These are phyloP conservation scores for Candida montana DNA, from an alignment of 805 yeast species.

Conservation along the genomic window DNA sequence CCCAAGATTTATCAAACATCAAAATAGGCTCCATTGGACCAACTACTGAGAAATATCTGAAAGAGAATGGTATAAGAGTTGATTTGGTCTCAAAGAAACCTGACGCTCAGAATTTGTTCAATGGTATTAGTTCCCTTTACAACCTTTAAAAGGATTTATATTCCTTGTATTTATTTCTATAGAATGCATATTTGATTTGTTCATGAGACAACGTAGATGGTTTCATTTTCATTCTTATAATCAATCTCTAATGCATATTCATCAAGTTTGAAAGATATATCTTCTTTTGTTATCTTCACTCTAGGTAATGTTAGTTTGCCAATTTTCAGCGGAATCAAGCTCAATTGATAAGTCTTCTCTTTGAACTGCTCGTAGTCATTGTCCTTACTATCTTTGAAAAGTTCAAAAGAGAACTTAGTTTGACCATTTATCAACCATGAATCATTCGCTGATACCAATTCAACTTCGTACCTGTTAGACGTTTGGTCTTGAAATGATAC, in stretches of 20 bases:
- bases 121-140: constrained; percentile 22
- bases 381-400: constrained; percentile 19
- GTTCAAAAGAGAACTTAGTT: constrained; percentile 45
- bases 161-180: too few species aligned
- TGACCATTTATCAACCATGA: constrained; percentile 80
- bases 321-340: constrained; percentile 66
- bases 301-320: constrained; percentile 71
- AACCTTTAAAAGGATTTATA: too few species aligned
- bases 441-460: constrained; percentile 49
- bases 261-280: constrained; percentile 25
- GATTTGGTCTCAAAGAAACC: constrained; percentile 69
- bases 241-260: constrained; percentile 52
- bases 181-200: constrained; percentile 1
- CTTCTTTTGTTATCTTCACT: constrained; percentile 38
- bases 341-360: constrained; percentile 29
- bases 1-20: constrained; percentile 7
- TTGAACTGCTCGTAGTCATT: constrained; percentile 12
- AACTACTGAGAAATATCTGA: constrained; percentile 67
- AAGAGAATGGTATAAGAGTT: constrained; percentile 47
- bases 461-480: constrained; percentile 36
- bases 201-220: constrained; percentile 67
- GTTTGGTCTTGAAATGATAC: constrained; percentile 21
- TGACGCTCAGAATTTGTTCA: constrained; percentile 52
- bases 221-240: constrained; percentile 61
- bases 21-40: constrained; percentile 87